These are phyloP conservation scores for Suillus plorans DNA, from an alignment of 768 basidiomycete genomes.

Conservation along the genomic window DNA sequence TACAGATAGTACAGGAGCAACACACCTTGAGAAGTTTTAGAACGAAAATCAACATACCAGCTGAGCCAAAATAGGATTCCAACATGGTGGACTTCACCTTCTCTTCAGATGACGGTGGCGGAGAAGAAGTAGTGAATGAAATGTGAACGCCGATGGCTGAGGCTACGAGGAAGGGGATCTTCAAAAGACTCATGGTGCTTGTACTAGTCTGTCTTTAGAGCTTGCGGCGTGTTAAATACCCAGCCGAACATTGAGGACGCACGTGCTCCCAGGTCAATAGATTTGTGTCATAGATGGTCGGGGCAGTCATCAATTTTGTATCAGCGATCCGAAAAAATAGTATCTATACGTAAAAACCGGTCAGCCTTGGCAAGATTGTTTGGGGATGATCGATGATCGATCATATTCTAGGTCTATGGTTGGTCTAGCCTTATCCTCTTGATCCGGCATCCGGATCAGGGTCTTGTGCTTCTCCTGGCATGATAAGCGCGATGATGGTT, in stretches of 20 bases:
- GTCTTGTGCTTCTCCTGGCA: too few relatives aligned
- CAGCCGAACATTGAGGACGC: not conserved
- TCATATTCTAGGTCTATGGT: too few relatives aligned
- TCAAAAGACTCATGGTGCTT: conserved; percentile 17
- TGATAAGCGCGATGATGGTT: too few relatives aligned
- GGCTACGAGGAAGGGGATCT: conserved; percentile 23
- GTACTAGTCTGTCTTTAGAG: not conserved
- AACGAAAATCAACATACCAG: too few relatives aligned
- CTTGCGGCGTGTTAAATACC: not conserved
- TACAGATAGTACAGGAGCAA: not conserved
- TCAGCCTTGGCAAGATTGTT: not conserved
- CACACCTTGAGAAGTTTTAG: not conserved
- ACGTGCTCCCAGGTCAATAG: not conserved
- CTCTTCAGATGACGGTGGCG: conserved; percentile 21
- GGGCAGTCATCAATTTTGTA: not conserved
- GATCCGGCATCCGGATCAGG: too few relatives aligned
- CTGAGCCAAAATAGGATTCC: not conserved
- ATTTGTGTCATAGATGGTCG: not conserved
- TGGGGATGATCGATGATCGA: too few relatives aligned
- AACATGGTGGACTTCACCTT: not conserved
- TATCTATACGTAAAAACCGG: not conserved
- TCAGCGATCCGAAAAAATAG: not conserved
- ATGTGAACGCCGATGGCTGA: conserved; percentile 27
- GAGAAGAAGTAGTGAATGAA: conserved; percentile 23
- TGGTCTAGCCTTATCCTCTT: too few relatives aligned